phyloP scores from a whole-genome alignment of 108 stramenopile genomes.

The Pseudonitzschia multistriata region DNA sequence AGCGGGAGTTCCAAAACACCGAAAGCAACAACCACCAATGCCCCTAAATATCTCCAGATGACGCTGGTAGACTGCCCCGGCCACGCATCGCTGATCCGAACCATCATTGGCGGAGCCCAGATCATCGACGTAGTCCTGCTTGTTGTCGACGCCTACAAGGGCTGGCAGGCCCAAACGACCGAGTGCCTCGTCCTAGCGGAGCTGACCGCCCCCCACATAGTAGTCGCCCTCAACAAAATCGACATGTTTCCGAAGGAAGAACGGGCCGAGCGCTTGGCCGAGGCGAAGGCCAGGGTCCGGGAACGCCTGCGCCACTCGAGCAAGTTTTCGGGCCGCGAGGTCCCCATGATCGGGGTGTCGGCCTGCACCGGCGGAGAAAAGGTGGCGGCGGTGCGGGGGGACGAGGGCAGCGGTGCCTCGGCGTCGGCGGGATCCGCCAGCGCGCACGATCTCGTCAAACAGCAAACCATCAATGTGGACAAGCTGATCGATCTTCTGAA shows the following conservation, averaged over 20 bases:
- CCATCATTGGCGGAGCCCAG: constrained; percentile 97
- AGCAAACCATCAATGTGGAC: constrained; percentile 68
- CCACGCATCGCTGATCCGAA: constrained; percentile 95
- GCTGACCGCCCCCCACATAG: constrained; percentile 82
- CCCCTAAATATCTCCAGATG: constrained; percentile 56
- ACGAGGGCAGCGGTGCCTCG: background rate
- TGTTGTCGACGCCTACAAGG: constrained; percentile 96
- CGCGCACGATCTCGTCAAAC: constrained; percentile 10
- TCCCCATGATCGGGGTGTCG: constrained; percentile 76
- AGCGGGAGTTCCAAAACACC: background rate
- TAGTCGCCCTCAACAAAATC: constrained; percentile 92
- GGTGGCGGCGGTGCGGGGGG: constrained; percentile 64
- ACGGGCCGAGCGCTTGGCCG: constrained; percentile 55
- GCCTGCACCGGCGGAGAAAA: constrained; percentile 94
- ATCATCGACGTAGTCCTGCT: constrained; percentile 96
- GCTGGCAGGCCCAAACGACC: constrained; percentile 98
- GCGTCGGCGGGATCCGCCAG: background rate
- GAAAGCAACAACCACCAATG: background rate
- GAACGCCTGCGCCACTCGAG: constrained; percentile 49
- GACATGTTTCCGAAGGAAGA: constrained; percentile 83
- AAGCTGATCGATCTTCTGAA: constrained; percentile 60
- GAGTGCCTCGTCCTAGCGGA: constrained; percentile 99
- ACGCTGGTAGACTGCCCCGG: constrained; percentile 99
- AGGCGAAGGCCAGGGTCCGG: constrained; percentile 63
- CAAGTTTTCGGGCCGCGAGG: constrained; percentile 58